phyloP scores from a whole-genome alignment of 768 basidiomycete species.

The Boletus rufocinnamomeus region DNA sequence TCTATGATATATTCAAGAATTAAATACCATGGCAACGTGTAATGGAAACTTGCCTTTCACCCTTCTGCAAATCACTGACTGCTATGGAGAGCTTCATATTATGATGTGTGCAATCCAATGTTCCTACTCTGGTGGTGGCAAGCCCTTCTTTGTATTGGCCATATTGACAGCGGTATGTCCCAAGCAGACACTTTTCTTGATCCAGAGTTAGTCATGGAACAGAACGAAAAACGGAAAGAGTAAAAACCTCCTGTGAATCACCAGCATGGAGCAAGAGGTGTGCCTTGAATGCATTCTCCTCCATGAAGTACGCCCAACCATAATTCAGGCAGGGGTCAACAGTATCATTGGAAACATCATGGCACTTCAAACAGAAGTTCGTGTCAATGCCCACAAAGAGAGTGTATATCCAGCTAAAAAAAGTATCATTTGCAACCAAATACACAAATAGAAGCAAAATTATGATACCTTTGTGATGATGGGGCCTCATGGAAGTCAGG shows the following conservation, averaged over 20 bases:
- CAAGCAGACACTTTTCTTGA: constrained; percentile 8
- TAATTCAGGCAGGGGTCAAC: background rate
- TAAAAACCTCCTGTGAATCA: background rate
- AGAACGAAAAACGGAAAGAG: background rate
- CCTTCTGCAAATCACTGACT: constrained; percentile 21
- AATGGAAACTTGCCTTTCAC: constrained; percentile 13
- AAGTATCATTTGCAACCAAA: too few relatives aligned
- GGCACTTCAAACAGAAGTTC: background rate
- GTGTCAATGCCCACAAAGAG: background rate
- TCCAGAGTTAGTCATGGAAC: too few relatives aligned
- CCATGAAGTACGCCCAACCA: background rate
- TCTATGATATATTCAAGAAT: background rate
- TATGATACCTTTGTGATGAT: background rate
- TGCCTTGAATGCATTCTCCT: background rate
- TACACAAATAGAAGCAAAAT: too few relatives aligned
- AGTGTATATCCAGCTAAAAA: background rate
- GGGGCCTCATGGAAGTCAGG: background rate
- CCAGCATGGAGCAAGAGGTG: background rate
- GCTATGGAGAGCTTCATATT: constrained; percentile 20
- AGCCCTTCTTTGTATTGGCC: constrained; percentile 12
- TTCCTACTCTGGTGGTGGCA: constrained; percentile 33
- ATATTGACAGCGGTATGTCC: constrained; percentile 11
- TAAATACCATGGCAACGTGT: background rate
- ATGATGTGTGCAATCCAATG: constrained; percentile 28
- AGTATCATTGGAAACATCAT: background rate